Base-by-base conservation (phyloP, 352 stramenopile species). In the Phytophthora ohioensis region DNA sequence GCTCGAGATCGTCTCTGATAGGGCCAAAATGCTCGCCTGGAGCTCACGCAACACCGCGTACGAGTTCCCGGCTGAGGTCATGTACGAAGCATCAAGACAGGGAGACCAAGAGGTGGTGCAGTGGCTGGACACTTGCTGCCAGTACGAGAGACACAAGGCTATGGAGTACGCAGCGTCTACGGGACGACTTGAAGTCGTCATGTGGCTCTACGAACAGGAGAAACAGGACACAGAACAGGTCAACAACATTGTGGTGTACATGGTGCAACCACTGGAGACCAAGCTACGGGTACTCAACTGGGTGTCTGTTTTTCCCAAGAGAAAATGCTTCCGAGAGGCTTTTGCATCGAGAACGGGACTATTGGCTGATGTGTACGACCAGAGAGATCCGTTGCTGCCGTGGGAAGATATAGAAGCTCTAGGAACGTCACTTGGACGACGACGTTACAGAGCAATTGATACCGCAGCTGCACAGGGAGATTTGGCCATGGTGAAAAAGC, bases 91-190 rank as follows among this genome's bases (percentile, higher is more conserved):
- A 2, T 71, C 72, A 8, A 43, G 65, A 51, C 72, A 79, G 21
- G 80, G 80, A 36, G 62, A 80, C 55, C 52, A 72, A 17, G 57
- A 75, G 13, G 67, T 84, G 38, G 67, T 85, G 43, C 11, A 69
- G 57, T 85, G 80, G 80, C 64, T 88, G n/a, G 64, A 84, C 31
- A 39, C 56, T 5, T 73, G 70, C 51, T 75, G 71, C 27, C 55
- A 58, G n/a, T 85, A 85, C 65, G 65, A 82, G 47, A 49, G 46
- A n/a, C 60, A 82, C 54, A 46, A 17, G 4, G 78, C 75, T 7
- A 88, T 88, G 80, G 80, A 82, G 65, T 78, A 78, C 45, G 80
- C 75, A 0, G 80, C 63, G 0, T 72, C 64, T 4, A 11, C 46
- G 1, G 79, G 77, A 7, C 47, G 69, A 8, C 52, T 88, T 2